A percentile compares a stretch with the other conserved stretches of the same genome.
These are phyloP conservation scores for Paracoccidioides lutzii DNA, from an alignment of 2,329 filamentous ascomycete species.

Conservation along the genomic window DNA sequence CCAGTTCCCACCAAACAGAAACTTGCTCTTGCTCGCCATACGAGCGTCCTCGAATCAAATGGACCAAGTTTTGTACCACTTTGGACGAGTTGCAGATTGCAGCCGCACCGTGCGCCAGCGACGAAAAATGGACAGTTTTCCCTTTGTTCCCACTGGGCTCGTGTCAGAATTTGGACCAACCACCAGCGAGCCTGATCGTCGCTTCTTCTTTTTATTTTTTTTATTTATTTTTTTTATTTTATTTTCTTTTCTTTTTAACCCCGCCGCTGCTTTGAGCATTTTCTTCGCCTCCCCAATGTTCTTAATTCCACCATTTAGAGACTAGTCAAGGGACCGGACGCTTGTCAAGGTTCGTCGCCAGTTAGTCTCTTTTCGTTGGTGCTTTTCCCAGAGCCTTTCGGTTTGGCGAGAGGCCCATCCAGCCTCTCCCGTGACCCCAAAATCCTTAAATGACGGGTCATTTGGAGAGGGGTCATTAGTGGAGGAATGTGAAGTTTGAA, in stretches of 20 bases:
- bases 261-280: neutral
- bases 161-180: slow-evolving; percentile 5
- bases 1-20: slow-evolving; percentile 1
- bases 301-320: slow-evolving; percentile 1
- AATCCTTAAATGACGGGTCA: slow-evolving; percentile 9
- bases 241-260: neutral
- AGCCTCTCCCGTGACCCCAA: slow-evolving; percentile 16
- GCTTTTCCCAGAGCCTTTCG: slow-evolving; percentile 1
- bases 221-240: neutral
- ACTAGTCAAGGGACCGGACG: slow-evolving; percentile 3
- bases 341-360: slow-evolving; percentile 5
- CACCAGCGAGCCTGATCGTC: neutral
- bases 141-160: neutral
- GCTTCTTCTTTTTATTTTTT: neutral
- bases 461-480: slow-evolving; percentile 1
- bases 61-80: slow-evolving; percentile 3
- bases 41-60: slow-evolving; percentile 3
- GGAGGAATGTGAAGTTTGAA: neutral
- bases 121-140: slow-evolving; percentile 8
- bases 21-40: neutral
- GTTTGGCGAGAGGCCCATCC: slow-evolving; percentile 20
- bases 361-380: neutral
- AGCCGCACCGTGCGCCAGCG: slow-evolving; percentile 14
- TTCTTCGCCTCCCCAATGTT: neutral
- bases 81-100: slow-evolving; percentile 12